Conservation (phyloP, 257 asterid species). For the Cordia subcordata region DNA sequence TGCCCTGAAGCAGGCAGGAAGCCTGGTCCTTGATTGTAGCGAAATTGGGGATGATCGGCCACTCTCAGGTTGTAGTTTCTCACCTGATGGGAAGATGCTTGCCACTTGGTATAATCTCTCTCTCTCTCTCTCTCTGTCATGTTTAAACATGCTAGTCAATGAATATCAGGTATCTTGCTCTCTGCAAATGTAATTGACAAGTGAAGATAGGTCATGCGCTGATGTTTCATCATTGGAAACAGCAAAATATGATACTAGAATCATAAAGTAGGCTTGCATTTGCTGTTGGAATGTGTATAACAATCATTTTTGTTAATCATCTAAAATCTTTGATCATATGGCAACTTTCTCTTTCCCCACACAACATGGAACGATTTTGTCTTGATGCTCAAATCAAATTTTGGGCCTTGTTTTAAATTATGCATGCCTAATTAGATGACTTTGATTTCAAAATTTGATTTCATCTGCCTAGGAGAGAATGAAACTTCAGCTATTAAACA, state of each 20-base stretch:
- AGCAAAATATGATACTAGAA: neutral
- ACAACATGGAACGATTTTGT: no score
- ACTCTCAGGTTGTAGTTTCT: slow-evolving; percentile 83
- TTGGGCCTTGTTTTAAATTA: no score
- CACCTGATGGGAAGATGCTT: slow-evolving; percentile 77
- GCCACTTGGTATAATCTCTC: slow-evolving; percentile 72
- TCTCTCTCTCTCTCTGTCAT: slow-evolving; percentile 1
- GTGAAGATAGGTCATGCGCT: neutral
- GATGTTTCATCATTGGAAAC: neutral
- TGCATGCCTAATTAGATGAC: no score
- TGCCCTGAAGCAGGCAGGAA: slow-evolving; percentile 70
- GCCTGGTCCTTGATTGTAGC: slow-evolving; percentile 57
- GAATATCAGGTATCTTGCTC: neutral
- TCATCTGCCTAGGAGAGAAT: no score
- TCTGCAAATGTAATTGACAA: neutral
- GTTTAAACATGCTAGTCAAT: neutral
- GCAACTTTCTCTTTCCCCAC: no score
- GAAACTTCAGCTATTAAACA: no score
- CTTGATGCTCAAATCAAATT: no score
- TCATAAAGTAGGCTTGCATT: no score
- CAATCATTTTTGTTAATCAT: no score
- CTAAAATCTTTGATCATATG: no score
- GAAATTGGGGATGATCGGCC: slow-evolving; percentile 95
- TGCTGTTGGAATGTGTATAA: no score
- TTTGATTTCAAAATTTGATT: no score